Conservation (phyloP, 805 yeast genomes). For the Sugiyamaella smithiae region DNA sequence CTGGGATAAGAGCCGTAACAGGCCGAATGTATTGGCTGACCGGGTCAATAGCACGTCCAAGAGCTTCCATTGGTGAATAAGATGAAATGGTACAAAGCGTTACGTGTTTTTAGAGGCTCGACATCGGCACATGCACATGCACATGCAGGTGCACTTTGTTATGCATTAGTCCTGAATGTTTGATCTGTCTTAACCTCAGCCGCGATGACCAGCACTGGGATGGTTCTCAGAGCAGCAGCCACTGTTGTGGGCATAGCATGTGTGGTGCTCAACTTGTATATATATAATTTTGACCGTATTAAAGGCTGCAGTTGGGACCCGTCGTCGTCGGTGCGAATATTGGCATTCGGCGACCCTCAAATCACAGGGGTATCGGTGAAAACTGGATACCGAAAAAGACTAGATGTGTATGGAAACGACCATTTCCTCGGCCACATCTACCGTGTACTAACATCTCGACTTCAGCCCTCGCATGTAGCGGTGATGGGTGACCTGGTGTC, state of each 20-base stretch:
- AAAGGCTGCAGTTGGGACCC: constrained; percentile 21
- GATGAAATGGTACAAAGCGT: too few species aligned
- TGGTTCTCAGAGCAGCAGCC: background rate
- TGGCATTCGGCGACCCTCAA: constrained; percentile 96
- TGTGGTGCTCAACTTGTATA: constrained; percentile 52
- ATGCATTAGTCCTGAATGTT: too few species aligned
- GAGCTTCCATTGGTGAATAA: background rate
- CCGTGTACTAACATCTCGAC: constrained; percentile 55
- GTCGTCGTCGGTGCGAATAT: constrained; percentile 51
- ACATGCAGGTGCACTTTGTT: too few species aligned
- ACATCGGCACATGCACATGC: too few species aligned
- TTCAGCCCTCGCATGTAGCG: constrained; percentile 75
- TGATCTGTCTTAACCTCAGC: too few species aligned
- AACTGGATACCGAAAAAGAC: constrained; percentile 65
- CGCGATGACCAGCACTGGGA: background rate
- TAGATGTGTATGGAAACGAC: constrained; percentile 91
- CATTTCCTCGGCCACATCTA: constrained; percentile 83
- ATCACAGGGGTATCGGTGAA: constrained; percentile 81
- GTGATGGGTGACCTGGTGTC: constrained; percentile 93
- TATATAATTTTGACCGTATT: constrained; percentile 55
- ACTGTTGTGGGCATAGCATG: constrained; percentile 41
- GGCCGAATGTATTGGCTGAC: constrained; percentile 19
- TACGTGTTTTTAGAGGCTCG: too few species aligned
- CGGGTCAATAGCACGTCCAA: constrained; percentile 16
- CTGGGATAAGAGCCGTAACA: constrained; percentile 23